phyloP scores from a whole-genome alignment of 2,329 filamentous ascomycete genomes.

The Trichoderma sp. region DNA sequence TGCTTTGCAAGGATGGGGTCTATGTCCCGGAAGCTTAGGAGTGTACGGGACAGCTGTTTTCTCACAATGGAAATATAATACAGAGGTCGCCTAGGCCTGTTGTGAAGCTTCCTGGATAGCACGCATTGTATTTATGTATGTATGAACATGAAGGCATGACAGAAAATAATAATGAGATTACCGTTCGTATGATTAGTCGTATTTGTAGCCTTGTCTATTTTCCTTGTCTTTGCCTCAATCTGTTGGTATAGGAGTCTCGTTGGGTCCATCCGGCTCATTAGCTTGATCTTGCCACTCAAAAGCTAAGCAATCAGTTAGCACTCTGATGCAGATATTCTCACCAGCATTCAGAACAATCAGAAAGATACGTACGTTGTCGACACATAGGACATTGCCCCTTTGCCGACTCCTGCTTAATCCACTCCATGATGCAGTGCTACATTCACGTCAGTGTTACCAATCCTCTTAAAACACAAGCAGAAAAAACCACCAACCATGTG shows the following conservation, averaged over 20 bases:
- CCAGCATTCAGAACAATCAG: neutral
- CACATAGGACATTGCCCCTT: slow-evolving; percentile 98
- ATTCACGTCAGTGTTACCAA: neutral
- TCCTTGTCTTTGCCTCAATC: slow-evolving; percentile 25
- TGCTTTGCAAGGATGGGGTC: slow-evolving; percentile 83
- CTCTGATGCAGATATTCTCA: neutral
- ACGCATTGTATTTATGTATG: neutral
- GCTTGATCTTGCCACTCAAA: slow-evolving; percentile 43
- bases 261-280: slow-evolving; percentile 33
- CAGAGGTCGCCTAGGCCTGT: neutral
- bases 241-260: slow-evolving; percentile 31
- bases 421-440: slow-evolving; percentile 91
- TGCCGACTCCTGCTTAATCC: slow-evolving; percentile 92
- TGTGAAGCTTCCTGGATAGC: slow-evolving; percentile 2
- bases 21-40: slow-evolving; percentile 50
- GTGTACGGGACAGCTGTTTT: slow-evolving; percentile 25
- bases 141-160: neutral
- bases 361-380: slow-evolving; percentile 68
- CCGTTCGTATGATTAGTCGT: neutral
- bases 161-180: neutral
- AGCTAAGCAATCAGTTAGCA: slow-evolving; percentile 27
- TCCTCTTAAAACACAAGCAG: neutral
- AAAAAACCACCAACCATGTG: slow-evolving; percentile 69
- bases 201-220: neutral
- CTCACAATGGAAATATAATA: neutral